Percentiles rank a stretch among this genome's conserved stretches.
Conservation (phyloP, 768 basidiomycete species). For the Chalciporus chontae region DNA sequence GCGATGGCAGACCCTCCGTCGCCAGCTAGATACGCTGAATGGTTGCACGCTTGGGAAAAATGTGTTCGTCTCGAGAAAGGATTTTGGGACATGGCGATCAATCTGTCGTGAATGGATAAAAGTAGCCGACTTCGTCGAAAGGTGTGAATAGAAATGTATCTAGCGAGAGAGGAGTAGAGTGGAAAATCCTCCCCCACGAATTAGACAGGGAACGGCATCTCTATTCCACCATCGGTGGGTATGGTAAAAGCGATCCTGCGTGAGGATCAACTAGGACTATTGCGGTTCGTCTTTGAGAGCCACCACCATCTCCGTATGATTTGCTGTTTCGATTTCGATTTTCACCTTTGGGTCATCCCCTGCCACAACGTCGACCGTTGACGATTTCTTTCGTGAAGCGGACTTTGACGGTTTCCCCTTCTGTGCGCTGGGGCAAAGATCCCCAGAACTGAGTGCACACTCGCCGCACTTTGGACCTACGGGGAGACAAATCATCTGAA, state of each 20-base stretch:
- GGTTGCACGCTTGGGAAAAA: constrained; percentile 68
- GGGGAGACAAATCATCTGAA: constrained; percentile 64
- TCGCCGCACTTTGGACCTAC: constrained; percentile 60
- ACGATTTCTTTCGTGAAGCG: constrained; percentile 3
- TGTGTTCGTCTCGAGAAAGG: constrained; percentile 76
- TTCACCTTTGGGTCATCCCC: constrained; percentile 36
- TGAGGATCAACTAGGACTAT: not conserved
- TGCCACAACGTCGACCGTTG: not conserved
- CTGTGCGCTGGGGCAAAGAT: constrained; percentile 66
- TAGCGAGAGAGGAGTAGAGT: no score
- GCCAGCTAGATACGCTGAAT: constrained; percentile 52
- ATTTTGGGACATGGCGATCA: constrained; percentile 81
- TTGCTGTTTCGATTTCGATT: constrained; percentile 32
- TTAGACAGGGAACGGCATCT: no score
- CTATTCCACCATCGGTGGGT: no score
- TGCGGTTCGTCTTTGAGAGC: not conserved
- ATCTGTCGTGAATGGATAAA: constrained; percentile 2
- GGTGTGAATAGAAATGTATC: no score
- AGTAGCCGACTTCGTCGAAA: not conserved
- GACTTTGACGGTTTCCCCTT: constrained; percentile 20
- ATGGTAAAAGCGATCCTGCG: not conserved
- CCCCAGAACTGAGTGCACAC: constrained; percentile 53
- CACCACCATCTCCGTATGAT: not conserved
- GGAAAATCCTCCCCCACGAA: no score
- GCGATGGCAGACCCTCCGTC: constrained; percentile 65